Evolutionary conservation across 148 eudicot species (phyloP).

Genomic region (Heliamphora exappendiculata): DNA sequence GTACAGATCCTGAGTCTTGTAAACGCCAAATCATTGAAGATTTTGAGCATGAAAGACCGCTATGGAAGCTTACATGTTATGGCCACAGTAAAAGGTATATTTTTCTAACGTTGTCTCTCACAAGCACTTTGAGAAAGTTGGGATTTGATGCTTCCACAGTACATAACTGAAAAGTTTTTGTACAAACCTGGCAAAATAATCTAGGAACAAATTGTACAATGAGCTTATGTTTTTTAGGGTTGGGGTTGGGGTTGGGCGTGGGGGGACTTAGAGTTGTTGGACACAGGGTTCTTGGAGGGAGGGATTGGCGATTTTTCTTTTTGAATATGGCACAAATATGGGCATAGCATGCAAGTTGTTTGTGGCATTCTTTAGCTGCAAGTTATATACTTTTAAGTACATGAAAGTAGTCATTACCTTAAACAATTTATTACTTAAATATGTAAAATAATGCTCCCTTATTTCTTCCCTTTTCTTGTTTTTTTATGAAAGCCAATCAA

Average conservation of each 20-base stretch:
- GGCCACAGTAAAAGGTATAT: constrained; percentile 67
- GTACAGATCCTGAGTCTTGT: constrained; percentile 76
- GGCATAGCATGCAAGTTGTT: background rate
- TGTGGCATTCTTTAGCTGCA: background rate
- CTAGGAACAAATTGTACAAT: background rate
- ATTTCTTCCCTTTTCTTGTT: background rate
- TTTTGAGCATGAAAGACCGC: constrained; percentile 73
- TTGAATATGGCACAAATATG: background rate
- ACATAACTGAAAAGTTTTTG: background rate
- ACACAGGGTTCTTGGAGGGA: too few relatives aligned
- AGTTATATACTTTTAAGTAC: background rate
- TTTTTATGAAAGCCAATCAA: background rate
- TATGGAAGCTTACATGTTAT: constrained; percentile 97
- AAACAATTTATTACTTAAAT: background rate
- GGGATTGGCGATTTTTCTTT: background rate
- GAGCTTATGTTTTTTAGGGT: too few relatives aligned
- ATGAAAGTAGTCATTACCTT: background rate
- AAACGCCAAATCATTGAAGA: constrained; percentile 61
- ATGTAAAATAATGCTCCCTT: background rate
- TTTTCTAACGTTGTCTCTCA: background rate
- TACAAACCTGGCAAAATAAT: background rate
- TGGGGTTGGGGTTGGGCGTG: too few relatives aligned
- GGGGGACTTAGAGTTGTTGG: too few relatives aligned
- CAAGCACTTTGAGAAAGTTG: constrained; percentile 5
- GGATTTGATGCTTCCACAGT: background rate